phyloP scores from a whole-genome alignment of 768 basidiomycete genomes.

The Fomitopsis serialis region DNA sequence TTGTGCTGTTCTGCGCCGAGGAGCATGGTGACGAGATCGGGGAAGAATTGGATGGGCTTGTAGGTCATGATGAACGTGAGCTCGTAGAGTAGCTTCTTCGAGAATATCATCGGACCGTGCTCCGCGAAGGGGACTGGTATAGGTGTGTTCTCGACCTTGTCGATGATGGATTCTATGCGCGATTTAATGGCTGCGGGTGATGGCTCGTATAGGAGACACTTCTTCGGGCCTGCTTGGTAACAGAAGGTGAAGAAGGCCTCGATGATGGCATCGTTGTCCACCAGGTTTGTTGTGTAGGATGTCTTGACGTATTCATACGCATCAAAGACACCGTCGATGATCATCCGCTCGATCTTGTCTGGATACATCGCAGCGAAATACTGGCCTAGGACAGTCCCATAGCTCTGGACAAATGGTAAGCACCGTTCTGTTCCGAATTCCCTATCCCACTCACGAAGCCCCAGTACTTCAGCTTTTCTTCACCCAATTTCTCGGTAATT shows the following conservation, averaged over 20 bases:
- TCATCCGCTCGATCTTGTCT: conserved; percentile 24
- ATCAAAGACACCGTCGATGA: conserved; percentile 27
- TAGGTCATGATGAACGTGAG: conserved; percentile 4
- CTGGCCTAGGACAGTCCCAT: conserved; percentile 14
- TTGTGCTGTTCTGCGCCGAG: conserved; percentile 7
- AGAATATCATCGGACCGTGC: conserved; percentile 3
- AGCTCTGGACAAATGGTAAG: no score
- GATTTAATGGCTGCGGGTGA: conserved; percentile 13
- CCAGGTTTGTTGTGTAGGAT: conserved; percentile 16
- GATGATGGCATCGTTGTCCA: conserved; percentile 18
- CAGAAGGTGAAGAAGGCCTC: conserved; percentile 13
- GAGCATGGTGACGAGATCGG: conserved; percentile 5
- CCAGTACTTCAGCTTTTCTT: conserved; percentile 26
- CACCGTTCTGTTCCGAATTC: no score
- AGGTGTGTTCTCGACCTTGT: neutral
- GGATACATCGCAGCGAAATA: conserved; percentile 27
- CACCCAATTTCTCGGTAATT: conserved; percentile 21
- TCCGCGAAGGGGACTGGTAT: conserved; percentile 5
- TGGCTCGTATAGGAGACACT: conserved; percentile 20
- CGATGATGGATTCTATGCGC: conserved; percentile 10
- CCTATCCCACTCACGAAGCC: conserved; percentile 17
- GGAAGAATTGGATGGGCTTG: conserved; percentile 5
- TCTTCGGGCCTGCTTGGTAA: conserved; percentile 15
- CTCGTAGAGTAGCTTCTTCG: neutral
- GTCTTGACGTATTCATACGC: conserved; percentile 14